Evolutionary conservation across 441 rosid species (phyloP).

Genomic region (Biscutella laevigata): DNA sequence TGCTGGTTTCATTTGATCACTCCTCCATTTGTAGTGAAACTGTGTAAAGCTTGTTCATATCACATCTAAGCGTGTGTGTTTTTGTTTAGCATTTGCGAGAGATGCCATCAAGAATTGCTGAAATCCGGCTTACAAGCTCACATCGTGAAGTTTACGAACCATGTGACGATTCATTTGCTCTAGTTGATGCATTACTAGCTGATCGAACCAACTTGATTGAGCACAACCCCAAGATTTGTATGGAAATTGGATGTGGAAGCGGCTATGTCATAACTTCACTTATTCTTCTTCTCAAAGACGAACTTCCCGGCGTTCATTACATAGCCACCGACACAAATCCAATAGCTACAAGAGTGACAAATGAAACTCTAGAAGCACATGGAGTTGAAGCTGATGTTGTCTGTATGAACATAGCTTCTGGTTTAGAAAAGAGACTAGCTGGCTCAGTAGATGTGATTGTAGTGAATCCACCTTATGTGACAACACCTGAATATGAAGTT

Average conservation of each 20-base stretch:
- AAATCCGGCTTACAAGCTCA: constrained; percentile 68
- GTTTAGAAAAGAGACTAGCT: constrained; percentile 49
- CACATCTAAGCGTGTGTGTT: too few relatives aligned
- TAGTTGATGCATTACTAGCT: constrained; percentile 80
- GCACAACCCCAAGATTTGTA: constrained; percentile 54
- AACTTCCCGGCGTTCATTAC: constrained; percentile 34
- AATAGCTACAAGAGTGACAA: constrained; percentile 55
- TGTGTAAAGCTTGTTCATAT: too few relatives aligned
- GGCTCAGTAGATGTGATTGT: constrained; percentile 78
- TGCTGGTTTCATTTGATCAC: too few relatives aligned
- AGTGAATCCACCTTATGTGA: constrained; percentile 95
- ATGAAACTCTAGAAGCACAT: constrained; percentile 61
- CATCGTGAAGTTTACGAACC: constrained; percentile 90
- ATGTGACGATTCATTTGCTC: constrained; percentile 87
- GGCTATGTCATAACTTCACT: constrained; percentile 89
- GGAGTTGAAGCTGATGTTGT: constrained; percentile 61
- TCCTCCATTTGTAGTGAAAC: too few relatives aligned
- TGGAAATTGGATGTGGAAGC: constrained; percentile 91
- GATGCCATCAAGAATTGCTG: constrained; percentile 51
- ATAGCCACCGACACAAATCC: constrained; percentile 71
- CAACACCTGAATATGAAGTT: constrained; percentile 88
- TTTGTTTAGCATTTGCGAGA: constrained; percentile 19
- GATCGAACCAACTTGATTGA: constrained; percentile 48
- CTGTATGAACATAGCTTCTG: constrained; percentile 49
- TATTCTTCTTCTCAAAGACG: constrained; percentile 60